Percentiles rank a stretch among this genome's conserved stretches.
phyloP scores from a whole-genome alignment of 75 land plant species.

The Pinus albicaulis region DNA sequence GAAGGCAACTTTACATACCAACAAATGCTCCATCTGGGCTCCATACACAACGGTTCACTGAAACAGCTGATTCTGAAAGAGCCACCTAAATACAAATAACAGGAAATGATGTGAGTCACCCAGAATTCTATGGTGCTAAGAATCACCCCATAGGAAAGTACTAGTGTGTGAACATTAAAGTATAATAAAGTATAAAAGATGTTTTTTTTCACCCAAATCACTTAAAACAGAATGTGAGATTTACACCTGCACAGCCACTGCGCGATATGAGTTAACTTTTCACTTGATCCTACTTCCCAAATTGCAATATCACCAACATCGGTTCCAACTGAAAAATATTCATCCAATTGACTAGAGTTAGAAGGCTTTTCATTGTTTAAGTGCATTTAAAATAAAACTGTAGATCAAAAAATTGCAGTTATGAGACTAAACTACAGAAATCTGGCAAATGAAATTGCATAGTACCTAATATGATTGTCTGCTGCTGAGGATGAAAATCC shows the following conservation, averaged over 20 bases:
- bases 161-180: too few species aligned
- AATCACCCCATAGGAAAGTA: background rate
- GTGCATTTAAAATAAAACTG: background rate
- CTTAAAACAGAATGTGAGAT: too few species aligned
- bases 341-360: too few species aligned
- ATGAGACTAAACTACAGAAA: background rate
- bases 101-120: background rate
- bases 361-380: background rate
- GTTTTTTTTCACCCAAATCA: too few species aligned
- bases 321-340: constrained; percentile 15
- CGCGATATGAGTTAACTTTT: constrained; percentile 13
- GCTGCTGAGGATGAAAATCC: constrained; percentile 91
- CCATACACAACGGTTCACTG: constrained; percentile 79
- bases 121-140: background rate
- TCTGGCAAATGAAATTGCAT: background rate
- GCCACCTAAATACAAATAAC: constrained; percentile 27
- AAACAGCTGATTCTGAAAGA: constrained; percentile 59
- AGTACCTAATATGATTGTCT: constrained; percentile 65
- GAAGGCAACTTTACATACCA: too few species aligned
- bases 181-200: too few species aligned
- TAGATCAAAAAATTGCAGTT: background rate
- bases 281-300: constrained; percentile 18
- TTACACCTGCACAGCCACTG: constrained; percentile 15
- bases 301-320: constrained; percentile 24
- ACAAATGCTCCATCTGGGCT: constrained; percentile 61